phyloP scores from a whole-genome alignment of 169 alveolate species.

The Toxoplasma gondii region DNA sequence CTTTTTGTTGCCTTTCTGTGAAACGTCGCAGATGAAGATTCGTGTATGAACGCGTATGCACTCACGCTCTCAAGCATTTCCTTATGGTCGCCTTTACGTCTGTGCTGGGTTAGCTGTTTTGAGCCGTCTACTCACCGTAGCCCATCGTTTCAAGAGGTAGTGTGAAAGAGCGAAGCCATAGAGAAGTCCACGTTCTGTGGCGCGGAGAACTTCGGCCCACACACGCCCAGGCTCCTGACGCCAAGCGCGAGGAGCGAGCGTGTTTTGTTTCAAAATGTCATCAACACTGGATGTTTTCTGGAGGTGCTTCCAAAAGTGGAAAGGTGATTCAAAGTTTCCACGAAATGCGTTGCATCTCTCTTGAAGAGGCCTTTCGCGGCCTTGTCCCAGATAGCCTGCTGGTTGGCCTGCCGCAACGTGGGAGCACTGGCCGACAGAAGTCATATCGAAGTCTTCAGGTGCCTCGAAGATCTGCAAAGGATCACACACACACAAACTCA shows the following conservation, averaged over 20 bases:
- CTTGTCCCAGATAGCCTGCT: neutral
- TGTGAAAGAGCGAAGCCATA: neutral
- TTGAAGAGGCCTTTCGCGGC: neutral
- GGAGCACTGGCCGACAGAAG: neutral
- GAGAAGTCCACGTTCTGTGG: neutral
- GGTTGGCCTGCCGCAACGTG: neutral
- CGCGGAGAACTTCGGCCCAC: neutral
- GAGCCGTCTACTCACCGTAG: neutral
- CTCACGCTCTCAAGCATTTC: neutral
- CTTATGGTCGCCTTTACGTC: neutral
- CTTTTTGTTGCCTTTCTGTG: no score
- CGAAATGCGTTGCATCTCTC: neutral
- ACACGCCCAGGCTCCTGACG: neutral
- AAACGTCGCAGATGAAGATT: no score
- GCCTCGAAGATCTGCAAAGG: constrained; percentile 47
- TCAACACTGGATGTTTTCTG: neutral
- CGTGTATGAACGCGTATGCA: neutral
- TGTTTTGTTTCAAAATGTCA: neutral
- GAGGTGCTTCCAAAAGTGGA: neutral
- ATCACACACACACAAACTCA: neutral
- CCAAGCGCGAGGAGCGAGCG: neutral
- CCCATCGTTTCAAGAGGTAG: constrained; percentile 3
- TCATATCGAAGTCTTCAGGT: constrained; percentile 26
- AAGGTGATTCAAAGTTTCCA: neutral
- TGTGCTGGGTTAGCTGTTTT: neutral